Conservation (phyloP, 2,329 filamentous ascomycete species). For the Ustilaginoidea virens region DNA sequence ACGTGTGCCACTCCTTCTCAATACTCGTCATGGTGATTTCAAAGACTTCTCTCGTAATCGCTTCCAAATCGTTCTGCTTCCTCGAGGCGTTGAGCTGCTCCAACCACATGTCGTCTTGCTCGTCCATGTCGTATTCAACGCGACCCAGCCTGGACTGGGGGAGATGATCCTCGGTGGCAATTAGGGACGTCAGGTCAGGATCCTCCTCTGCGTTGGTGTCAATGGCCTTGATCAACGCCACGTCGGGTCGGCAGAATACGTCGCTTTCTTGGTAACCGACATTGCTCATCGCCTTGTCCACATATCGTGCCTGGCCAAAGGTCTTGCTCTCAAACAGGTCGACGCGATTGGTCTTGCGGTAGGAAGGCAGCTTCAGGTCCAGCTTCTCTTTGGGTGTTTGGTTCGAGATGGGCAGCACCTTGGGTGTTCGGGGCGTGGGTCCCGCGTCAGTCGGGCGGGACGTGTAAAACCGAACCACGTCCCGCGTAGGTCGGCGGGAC, state of each 20-base stretch:
- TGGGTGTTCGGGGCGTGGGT: conserved; percentile 38
- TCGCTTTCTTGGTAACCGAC: conserved; percentile 95
- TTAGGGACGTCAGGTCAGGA: conserved; percentile 24
- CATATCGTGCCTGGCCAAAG: conserved; percentile 74
- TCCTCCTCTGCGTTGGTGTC: conserved; percentile 47
- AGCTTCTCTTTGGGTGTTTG: conserved; percentile 69
- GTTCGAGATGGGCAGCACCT: conserved; percentile 60
- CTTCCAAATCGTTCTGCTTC: conserved; percentile 57
- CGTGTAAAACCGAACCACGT: conserved; percentile 37
- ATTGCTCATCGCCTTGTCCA: conserved; percentile 91
- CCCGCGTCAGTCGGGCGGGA: conserved; percentile 28
- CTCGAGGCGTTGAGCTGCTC: conserved; percentile 68
- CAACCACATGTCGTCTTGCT: conserved; percentile 95
- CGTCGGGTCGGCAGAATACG: conserved; percentile 64
- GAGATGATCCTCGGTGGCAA: conserved; percentile 14
- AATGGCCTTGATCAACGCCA: conserved; percentile 49
- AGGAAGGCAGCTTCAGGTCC: conserved; percentile 61
- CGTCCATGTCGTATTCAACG: conserved; percentile 99
- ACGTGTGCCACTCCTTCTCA: conserved; percentile 92
- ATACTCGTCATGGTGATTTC: conserved; percentile 98
- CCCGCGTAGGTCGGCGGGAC: conserved; percentile 30
- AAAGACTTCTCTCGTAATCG: conserved; percentile 84
- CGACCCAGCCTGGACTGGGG: conserved; percentile 44
- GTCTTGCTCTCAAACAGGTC: conserved; percentile 70
- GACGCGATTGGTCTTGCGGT: conserved; percentile 65